phyloP scores from a whole-genome alignment of 768 basidiomycete genomes.

The Podaxis sp. region DNA sequence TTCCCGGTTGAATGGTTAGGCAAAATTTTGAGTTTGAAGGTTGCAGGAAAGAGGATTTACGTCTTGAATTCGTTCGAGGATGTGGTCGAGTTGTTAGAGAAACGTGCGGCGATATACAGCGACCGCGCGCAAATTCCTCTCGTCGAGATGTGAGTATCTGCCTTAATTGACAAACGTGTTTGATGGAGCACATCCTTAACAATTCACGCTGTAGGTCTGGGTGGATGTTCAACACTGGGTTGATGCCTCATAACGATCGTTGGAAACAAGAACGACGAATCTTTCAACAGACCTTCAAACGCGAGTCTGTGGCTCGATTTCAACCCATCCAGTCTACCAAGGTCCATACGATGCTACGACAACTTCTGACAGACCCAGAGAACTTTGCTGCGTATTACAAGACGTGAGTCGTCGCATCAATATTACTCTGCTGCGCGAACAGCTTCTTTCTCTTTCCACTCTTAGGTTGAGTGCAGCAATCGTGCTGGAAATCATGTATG shows the following conservation, averaged over 20 bases:
- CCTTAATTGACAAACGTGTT: background rate
- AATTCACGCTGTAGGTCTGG: background rate
- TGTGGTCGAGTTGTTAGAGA: slow-evolving; percentile 9
- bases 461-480: slow-evolving; percentile 5
- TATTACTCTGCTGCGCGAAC: background rate
- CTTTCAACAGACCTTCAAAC: slow-evolving; percentile 10
- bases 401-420: background rate
- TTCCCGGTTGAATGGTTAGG: background rate
- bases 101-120: slow-evolving; percentile 6
- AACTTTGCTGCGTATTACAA: slow-evolving; percentile 8
- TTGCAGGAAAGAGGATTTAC: background rate
- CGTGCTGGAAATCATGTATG: slow-evolving; percentile 30
- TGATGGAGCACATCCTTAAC: background rate
- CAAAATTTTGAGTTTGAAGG: slow-evolving; percentile 2
- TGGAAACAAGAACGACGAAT: slow-evolving; percentile 5
- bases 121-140: slow-evolving; percentile 1
- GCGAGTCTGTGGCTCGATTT: slow-evolving; percentile 1
- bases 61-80: slow-evolving; percentile 5
- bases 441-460: background rate
- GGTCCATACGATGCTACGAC: slow-evolving; percentile 4
- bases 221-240: slow-evolving; percentile 12
- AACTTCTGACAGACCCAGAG: slow-evolving; percentile 2
- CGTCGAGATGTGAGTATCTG: background rate
- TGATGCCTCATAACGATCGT: slow-evolving; percentile 7
- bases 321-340: slow-evolving; percentile 1